Evolutionary conservation across 345 rosid genomes (phyloP), one percentile per base, ranked within the genome.

Genomic region (Psidium guajava): DNA sequence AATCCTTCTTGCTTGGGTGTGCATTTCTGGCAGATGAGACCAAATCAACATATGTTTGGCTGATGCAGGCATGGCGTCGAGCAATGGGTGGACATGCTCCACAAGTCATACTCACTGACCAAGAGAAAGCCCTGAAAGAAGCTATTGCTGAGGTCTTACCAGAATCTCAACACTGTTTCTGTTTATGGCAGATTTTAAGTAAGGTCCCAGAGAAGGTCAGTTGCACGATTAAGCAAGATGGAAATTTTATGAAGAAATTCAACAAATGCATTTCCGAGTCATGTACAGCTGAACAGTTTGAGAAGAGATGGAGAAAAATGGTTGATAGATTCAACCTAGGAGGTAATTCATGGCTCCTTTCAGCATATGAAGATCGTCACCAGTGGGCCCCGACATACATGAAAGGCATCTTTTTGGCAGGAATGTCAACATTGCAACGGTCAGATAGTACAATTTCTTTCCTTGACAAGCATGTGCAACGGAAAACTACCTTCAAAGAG

Each of bases 271-370:
- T 89, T 32, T 83, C 85, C 36, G 77, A 82, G 61, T 91, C 93
- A 54, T 86, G 88, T 89, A 85, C 88, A 10, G 87, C 47, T 15
- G 89, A 87, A 54, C 85, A 90, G 83, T 91, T 91, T 89, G 90
- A 91, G 75, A 85, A 86, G 82, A 86, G 91, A 83, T 91, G 91
- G 93, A 54, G 85, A 88, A 90, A 89, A 58, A 87, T 91, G 85
- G 92, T 91, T 85, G 85, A 84, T 61, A 85, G 28, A 59, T 91
- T 88, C 87, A 73, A 87, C 74, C 82, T 90, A 44, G 64, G 47
- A 82, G 87, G 85, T 59, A 52, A 90, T 85, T 88, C 87, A 32
- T 91, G 93, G 92, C 44, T 89, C 81, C 64, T 14, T 28, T 88
- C 86, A 14, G 82, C 90, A 82, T 88, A 86, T 84, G 88, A 88